Percentiles rank a stretch among this genome's conserved stretches.
Evolutionary conservation across 805 yeast species (phyloP).

Genomic region (Naumovozyma castellii): DNA sequence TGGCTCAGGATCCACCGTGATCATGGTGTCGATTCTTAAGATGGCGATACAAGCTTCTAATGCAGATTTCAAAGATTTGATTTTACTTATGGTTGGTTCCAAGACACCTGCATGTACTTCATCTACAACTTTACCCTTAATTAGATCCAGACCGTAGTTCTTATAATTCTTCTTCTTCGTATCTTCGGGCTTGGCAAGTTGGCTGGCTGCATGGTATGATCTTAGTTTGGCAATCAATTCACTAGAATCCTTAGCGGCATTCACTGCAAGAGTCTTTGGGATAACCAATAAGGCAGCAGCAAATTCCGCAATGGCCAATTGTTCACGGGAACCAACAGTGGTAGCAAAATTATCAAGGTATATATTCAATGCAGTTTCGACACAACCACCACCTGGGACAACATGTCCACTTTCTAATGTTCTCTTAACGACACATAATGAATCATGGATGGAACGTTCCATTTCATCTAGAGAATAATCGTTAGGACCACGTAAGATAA

Average conservation of each 20-base stretch:
- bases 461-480: constrained; percentile 94
- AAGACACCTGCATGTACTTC: constrained; percentile 77
- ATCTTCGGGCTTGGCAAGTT: constrained; percentile 76
- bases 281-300: constrained; percentile 81
- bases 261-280: constrained; percentile 93
- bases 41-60: constrained; percentile 97
- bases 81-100: constrained; percentile 90
- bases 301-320: constrained; percentile 95
- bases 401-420: constrained; percentile 89
- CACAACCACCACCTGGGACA: constrained; percentile 99
- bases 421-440: constrained; percentile 88
- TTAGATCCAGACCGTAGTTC: constrained; percentile 86
- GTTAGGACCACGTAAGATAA: constrained; percentile 90
- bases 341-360: constrained; percentile 96
- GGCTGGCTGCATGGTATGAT: constrained; percentile 93
- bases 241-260: constrained; percentile 94
- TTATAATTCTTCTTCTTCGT: constrained; percentile 74
- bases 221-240: constrained; percentile 92
- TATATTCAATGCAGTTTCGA: constrained; percentile 89
- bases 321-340: constrained; percentile 94
- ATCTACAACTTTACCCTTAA: constrained; percentile 86
- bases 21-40: constrained; percentile 95
- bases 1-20: constrained; percentile 92
- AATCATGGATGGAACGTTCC: constrained; percentile 95
- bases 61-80: constrained; percentile 88